Conservation (phyloP, 2,329 filamentous ascomycete genomes). For the Dactylellina leptospora region DNA sequence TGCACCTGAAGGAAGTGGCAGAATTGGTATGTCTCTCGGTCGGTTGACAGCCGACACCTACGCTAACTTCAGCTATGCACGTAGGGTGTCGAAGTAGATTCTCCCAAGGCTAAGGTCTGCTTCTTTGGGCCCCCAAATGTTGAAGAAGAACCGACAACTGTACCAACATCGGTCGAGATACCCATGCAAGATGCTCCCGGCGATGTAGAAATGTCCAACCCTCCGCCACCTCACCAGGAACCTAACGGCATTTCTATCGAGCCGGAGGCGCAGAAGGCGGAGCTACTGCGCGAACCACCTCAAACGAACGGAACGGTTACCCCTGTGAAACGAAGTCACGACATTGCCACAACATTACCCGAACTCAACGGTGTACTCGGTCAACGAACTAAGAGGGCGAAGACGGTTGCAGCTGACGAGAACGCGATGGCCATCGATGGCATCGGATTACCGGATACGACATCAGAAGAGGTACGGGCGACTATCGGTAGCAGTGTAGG, state of each 20-base stretch:
- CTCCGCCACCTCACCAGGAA: slow-evolving; percentile 16
- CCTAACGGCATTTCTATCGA: slow-evolving; percentile 40
- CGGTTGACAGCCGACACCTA: too few relatives aligned
- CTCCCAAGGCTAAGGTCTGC: slow-evolving; percentile 19
- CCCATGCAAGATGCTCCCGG: slow-evolving; percentile 35
- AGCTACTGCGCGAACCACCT: slow-evolving; percentile 38
- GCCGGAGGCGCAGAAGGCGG: slow-evolving; percentile 39
- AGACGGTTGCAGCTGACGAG: slow-evolving; percentile 36
- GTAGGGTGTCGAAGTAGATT: too few relatives aligned
- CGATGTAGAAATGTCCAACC: slow-evolving; percentile 44
- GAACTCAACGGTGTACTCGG: slow-evolving; percentile 33
- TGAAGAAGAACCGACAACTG: slow-evolving; percentile 16
- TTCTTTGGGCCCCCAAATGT: slow-evolving; percentile 38
- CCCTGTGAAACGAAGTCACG: slow-evolving; percentile 43
- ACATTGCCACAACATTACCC: slow-evolving; percentile 14
- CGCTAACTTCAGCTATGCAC: too few relatives aligned
- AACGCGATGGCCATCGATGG: slow-evolving; percentile 49
- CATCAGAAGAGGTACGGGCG: slow-evolving; percentile 49
- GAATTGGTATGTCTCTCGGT: slow-evolving; percentile 21
- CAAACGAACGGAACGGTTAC: slow-evolving; percentile 48
- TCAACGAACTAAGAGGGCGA: slow-evolving; percentile 45
- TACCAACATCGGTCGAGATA: slow-evolving; percentile 13
- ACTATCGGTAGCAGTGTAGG: slow-evolving; percentile 51
- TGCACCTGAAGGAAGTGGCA: slow-evolving; percentile 43
- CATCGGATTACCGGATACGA: slow-evolving; percentile 46